Evolutionary conservation across 1,139 yeast species (phyloP).

Genomic region (Zhuliangozyma parablackwelliae): DNA sequence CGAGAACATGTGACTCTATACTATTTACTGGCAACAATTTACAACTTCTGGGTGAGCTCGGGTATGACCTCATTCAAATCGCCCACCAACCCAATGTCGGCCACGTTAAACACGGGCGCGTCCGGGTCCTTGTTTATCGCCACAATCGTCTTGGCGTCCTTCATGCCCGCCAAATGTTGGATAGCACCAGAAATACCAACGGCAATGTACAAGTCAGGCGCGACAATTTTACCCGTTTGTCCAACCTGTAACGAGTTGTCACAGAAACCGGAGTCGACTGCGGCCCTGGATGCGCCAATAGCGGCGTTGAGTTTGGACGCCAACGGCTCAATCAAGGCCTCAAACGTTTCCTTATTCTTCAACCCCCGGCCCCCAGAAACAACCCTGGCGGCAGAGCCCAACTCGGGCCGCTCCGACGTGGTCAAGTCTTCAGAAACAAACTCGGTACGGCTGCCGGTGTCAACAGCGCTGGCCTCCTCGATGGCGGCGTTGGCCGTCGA

Average conservation of each 20-base stretch:
- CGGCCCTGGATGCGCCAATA: constrained; percentile 97
- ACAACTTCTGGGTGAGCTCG: constrained; percentile 74
- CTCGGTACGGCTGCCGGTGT: constrained; percentile 36
- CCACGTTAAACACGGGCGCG: constrained; percentile 87
- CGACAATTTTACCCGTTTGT: constrained; percentile 96
- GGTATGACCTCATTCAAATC: constrained; percentile 85
- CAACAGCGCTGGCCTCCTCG: constrained; percentile 45
- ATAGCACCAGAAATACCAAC: constrained; percentile 96
- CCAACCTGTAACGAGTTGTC: constrained; percentile 98
- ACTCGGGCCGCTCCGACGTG: constrained; percentile 85
- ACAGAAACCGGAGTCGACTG: constrained; percentile 93
- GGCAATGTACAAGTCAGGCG: constrained; percentile 91
- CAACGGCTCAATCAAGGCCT: constrained; percentile 69
- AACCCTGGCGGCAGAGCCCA: constrained; percentile 74
- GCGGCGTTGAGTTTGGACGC: constrained; percentile 87
- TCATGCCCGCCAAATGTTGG: constrained; percentile 98
- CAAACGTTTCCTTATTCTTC: constrained; percentile 85
- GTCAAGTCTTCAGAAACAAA: constrained; percentile 72
- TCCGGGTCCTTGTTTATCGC: constrained; percentile 94
- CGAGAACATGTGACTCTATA: too few relatives aligned
- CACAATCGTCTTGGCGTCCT: constrained; percentile 88
- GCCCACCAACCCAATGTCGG: constrained; percentile 87
- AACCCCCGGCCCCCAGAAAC: constrained; percentile 95
- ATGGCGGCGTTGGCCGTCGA: constrained; percentile 36
- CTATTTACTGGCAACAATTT: constrained; percentile 5